Evolutionary conservation across 768 basidiomycete genomes (phyloP).

Genomic region (Nevesoporus exiguus): DNA sequence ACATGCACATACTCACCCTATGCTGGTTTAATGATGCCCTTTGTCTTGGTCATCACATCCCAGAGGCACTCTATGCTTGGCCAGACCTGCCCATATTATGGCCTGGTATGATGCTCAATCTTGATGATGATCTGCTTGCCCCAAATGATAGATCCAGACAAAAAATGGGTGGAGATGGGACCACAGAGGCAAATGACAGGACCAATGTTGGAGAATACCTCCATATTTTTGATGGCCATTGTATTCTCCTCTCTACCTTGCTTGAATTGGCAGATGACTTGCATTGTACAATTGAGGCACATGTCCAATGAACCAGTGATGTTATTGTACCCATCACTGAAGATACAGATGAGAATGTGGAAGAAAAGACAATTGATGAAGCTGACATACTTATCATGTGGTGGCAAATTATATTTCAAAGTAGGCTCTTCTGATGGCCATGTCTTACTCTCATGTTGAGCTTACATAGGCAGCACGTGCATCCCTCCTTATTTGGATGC

Average conservation of each 20-base stretch:
- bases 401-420: slow-evolving; percentile 68
- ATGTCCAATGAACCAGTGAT: slow-evolving; percentile 63
- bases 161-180: slow-evolving; percentile 25
- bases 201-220: slow-evolving; percentile 27
- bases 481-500: slow-evolving; percentile 56
- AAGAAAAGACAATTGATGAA: slow-evolving; percentile 35
- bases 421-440: slow-evolving; percentile 35
- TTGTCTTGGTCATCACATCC: slow-evolving; percentile 51
- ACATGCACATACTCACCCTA: slow-evolving; percentile 72
- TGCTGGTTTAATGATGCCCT: slow-evolving; percentile 90
- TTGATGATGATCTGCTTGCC: slow-evolving; percentile 15
- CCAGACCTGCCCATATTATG: slow-evolving; percentile 60
- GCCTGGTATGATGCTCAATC: slow-evolving; percentile 17
- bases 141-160: slow-evolving; percentile 20
- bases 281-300: slow-evolving; percentile 52
- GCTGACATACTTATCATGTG: slow-evolving; percentile 76
- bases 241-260: slow-evolving; percentile 58
- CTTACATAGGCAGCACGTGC: slow-evolving; percentile 50
- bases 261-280: slow-evolving; percentile 51
- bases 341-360: slow-evolving; percentile 30
- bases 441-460: neutral
- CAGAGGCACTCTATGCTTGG: slow-evolving; percentile 62
- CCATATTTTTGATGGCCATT: slow-evolving; percentile 57
- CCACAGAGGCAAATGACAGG: slow-evolving; percentile 18
- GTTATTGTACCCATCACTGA: slow-evolving; percentile 53